Evolutionary conservation across 441 rosid species (phyloP), one percentile per base, ranked within the genome.

Genomic region (Isatis lusitanica): DNA sequence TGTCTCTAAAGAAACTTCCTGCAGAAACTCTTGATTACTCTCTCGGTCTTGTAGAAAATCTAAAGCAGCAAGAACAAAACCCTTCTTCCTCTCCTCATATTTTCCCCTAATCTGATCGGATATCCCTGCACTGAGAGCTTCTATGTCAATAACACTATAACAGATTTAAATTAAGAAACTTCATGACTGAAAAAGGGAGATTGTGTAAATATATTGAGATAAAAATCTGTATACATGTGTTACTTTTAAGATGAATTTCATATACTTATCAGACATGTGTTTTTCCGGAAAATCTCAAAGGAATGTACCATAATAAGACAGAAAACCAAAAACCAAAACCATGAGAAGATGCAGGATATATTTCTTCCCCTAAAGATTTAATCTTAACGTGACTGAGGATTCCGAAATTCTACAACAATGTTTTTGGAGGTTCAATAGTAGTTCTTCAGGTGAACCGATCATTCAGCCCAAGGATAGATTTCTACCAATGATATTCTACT

Each of bases 1-100:
- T 12, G 26, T 28, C 51, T 44, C 17, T 66, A 28, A 24, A 57
- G 36, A 58, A 74, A 50, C 30, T 28, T 65, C 42, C 77, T 16
- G 50, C 30, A 46, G 13, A 42, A 51, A 73, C 48, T 28, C 33
- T 40, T 42, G 15, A 50, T 8, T 18, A 40, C 48, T 74, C 13
- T 9, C 9, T 10, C n/a, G 68, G 38, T 17, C 53, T 48, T 38
- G 17, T 24, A 26, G 26, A 16, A 15, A 15, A 58, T 36, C 59
- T 57, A 66, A 30, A 38, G 72, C 26, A 66, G 62, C 66, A 47
- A 46, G 42, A 43, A 44, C 47, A 55, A 63, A 63, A 72, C 11
- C 31, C 38, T 43, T 73, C 70, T 53, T 53, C 47, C 63, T 43
- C 56, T 63, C 48, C 21, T 46, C 21, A 31, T 40, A 28, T 43